Base-by-base conservation (phyloP, 345 rosid genomes). In the Anastatica hierochuntica region DNA sequence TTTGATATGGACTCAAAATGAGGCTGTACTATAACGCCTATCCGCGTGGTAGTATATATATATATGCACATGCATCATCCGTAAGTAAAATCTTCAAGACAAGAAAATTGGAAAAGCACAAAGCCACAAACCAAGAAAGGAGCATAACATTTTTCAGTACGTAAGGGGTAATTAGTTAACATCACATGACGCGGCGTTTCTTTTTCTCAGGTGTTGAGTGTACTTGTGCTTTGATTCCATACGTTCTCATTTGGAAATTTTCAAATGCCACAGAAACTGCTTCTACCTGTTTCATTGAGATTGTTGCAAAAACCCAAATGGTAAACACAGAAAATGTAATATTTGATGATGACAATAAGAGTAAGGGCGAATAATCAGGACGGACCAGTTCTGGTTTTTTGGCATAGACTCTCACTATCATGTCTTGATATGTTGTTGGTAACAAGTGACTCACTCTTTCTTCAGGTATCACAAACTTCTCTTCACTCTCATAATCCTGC, bases 341-440 rank as follows among this genome's bases (percentile, higher is more conserved):
- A n/a, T 12, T 12, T 27, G 8, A 43, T 2, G 51, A 47, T 49
- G 9, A 8, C 11, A 4, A 53, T 41, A n/a, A n/a, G 23, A 5
- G 14, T 34, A 0, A 29, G 26, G 39, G n/a, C 5, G 6, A 8
- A n/a, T 7, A 13, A 30, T 37, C 9, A 54, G 30, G 41, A 69
- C 88, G n/a, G 1, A 90, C 98, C 95, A 90, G 60, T 61, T 87
- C 96, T 11, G 92, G 95, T 44, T 78, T 84, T 52, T 81, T 90
- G 34, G 95, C 70, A 56, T 90, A 90, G 24, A 90, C 98, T 58
- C 96, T 79, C 67, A 87, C 94, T 16, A 90, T 84, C 96, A 74
- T 87, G 67, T 90, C 96, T 70, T 90, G 95, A 64, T 71, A 90
- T 56, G 73, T 74, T 14, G 80, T 62, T 27, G 98, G 96, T 40